A percentile compares a stretch with the other conserved stretches of the same genome.
These are phyloP conservation scores for Ceratocystis cubensis DNA, from an alignment of 2,329 filamentous ascomycete genomes.

Conservation along the genomic window DNA sequence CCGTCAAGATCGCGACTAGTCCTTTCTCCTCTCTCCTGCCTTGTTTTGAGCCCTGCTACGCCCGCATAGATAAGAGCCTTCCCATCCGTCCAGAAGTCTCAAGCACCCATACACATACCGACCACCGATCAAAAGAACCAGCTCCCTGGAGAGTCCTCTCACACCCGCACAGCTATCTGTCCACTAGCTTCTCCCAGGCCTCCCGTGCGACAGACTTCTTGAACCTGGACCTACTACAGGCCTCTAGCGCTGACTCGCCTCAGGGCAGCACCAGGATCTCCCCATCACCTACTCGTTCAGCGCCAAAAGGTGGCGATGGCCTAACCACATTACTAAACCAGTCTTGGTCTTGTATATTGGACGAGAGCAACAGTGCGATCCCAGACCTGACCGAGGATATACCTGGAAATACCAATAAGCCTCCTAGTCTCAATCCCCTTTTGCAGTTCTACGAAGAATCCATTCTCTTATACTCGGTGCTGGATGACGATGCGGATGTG, in stretches of 20 bases:
- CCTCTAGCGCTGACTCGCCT: background rate
- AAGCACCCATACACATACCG: background rate
- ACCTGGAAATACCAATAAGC: background rate
- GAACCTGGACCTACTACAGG: background rate
- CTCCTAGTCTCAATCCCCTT: background rate
- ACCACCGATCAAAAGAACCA: background rate
- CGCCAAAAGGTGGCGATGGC: background rate
- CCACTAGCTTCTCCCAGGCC: conserved; percentile 14
- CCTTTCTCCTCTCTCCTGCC: background rate
- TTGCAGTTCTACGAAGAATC: conserved; percentile 12
- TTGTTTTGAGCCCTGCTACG: conserved; percentile 12
- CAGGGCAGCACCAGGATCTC: background rate
- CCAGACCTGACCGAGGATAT: background rate
- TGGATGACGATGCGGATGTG: background rate
- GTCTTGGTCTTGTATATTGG: conserved; percentile 1
- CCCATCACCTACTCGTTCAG: background rate
- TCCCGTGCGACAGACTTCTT: background rate
- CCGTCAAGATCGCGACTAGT: background rate
- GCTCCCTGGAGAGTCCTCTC: conserved; percentile 17
- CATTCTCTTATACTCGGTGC: conserved; percentile 2
- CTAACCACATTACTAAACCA: background rate
- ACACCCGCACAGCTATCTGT: conserved; percentile 3
- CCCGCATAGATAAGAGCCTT: conserved; percentile 1
- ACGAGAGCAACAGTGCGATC: background rate
- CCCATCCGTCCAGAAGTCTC: background rate